A percentile compares a stretch with the other conserved stretches of the same genome.
Evolutionary conservation across 495 filamentous ascomycete species (phyloP).

Genomic region (Annulohypoxylon moriforme): DNA sequence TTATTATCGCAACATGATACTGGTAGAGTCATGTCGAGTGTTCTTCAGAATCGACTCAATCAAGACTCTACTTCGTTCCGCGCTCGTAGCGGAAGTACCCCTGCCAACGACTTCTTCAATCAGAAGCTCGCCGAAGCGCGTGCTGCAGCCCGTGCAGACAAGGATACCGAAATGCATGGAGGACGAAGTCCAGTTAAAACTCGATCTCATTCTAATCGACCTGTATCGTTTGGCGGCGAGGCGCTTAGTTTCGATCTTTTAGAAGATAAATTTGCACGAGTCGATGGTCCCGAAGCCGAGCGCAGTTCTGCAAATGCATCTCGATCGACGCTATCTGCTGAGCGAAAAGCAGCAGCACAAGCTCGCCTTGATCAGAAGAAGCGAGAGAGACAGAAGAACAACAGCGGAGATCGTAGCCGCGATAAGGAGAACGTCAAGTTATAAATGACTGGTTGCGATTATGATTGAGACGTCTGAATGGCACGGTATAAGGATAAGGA

Average conservation of each 20-base stretch:
- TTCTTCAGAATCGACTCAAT: slow-evolving; percentile 39
- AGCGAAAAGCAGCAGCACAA: slow-evolving; percentile 71
- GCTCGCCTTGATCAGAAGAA: slow-evolving; percentile 70
- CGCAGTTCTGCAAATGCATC: slow-evolving; percentile 49
- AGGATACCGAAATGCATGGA: slow-evolving; percentile 25
- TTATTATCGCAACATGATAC: slow-evolving; percentile 11
- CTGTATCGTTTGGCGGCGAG: slow-evolving; percentile 39
- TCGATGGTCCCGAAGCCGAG: slow-evolving; percentile 48
- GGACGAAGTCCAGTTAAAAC: slow-evolving; percentile 47
- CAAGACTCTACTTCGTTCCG: not conserved
- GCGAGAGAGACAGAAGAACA: slow-evolving; percentile 47
- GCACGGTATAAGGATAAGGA: not conserved
- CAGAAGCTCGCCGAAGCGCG: slow-evolving; percentile 22
- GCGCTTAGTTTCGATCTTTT: slow-evolving; percentile 51
- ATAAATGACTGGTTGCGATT: slow-evolving; percentile 11
- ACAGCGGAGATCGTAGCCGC: slow-evolving; percentile 33
- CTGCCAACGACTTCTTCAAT: slow-evolving; percentile 12
- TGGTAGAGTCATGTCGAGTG: slow-evolving; percentile 36
- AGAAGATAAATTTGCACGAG: slow-evolving; percentile 56
- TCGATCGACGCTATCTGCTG: slow-evolving; percentile 65
- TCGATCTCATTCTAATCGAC: slow-evolving; percentile 39
- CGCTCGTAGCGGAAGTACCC: not conserved
- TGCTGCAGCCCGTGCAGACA: slow-evolving; percentile 6
- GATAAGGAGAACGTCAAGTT: slow-evolving; percentile 61
- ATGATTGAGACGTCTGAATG: not conserved